Percentiles rank a stretch among this genome's conserved stretches.
Conservation (phyloP, 805 yeast species). For the Suhomyces sp. region DNA sequence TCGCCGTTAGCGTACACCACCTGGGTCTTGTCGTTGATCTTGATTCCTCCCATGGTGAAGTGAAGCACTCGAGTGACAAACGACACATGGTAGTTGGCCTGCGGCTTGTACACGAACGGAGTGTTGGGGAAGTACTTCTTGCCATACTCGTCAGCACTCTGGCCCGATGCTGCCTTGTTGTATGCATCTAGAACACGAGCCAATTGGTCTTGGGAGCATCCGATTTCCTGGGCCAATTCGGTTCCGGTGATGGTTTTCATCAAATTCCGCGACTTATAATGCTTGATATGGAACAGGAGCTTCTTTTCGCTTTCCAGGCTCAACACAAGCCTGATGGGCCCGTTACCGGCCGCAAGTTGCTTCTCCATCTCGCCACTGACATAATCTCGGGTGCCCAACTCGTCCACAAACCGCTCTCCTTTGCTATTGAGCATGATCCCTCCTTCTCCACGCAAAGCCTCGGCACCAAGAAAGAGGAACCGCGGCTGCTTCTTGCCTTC, state of each 20-base stretch:
- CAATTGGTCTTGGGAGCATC: slow-evolving; percentile 27
- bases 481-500: slow-evolving; percentile 40
- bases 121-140: slow-evolving; percentile 48
- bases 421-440: slow-evolving; percentile 52
- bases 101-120: slow-evolving; percentile 35
- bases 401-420: slow-evolving; percentile 59
- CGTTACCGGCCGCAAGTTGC: slow-evolving; percentile 34
- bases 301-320: slow-evolving; percentile 44
- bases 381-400: slow-evolving; percentile 57
- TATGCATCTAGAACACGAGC: slow-evolving; percentile 35
- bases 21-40: slow-evolving; percentile 46
- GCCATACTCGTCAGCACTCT: slow-evolving; percentile 38
- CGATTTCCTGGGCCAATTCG: slow-evolving; percentile 43
- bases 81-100: slow-evolving; percentile 47
- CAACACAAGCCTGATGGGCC: slow-evolving; percentile 50
- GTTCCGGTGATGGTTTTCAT: slow-evolving; percentile 47
- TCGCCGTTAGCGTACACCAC: slow-evolving; percentile 28
- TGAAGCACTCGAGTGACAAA: slow-evolving; percentile 57
- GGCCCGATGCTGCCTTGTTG: slow-evolving; percentile 41
- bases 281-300: slow-evolving; percentile 51
- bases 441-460: slow-evolving; percentile 65
- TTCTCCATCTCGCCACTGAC: slow-evolving; percentile 57
- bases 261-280: slow-evolving; percentile 53
- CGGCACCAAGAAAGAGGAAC: slow-evolving; percentile 60
- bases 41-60: slow-evolving; percentile 70